Conservation (phyloP, 345 rosid species). For the Carallia pectinifolia region DNA sequence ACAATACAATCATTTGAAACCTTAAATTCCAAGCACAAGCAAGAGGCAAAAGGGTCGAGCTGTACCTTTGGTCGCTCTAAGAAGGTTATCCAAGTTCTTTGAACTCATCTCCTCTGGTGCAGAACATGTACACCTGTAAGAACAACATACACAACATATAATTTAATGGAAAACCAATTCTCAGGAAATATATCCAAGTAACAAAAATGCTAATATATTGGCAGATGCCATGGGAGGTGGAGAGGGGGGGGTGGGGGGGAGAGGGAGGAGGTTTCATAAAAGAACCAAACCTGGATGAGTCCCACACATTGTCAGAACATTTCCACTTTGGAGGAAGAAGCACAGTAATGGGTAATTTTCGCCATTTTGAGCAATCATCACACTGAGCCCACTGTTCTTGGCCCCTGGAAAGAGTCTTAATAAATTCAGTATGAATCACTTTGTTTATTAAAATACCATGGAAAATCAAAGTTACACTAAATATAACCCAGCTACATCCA, state of each 20-base stretch:
- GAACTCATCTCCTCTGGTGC: conserved; percentile 57
- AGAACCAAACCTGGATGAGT: conserved; percentile 49
- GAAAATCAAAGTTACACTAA: no score
- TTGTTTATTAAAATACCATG: no score
- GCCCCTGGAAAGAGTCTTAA: conserved; percentile 37
- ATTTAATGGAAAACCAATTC: background rate
- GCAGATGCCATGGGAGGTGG: no score
- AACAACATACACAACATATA: conserved; percentile 15
- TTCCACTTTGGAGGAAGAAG: conserved; percentile 81
- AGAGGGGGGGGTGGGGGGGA: background rate
- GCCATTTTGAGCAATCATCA: conserved; percentile 84
- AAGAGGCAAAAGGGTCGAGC: background rate
- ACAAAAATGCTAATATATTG: no score
- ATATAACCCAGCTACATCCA: background rate
- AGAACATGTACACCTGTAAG: conserved; percentile 63
- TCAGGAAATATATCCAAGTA: no score
- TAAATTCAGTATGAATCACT: conserved; percentile 9
- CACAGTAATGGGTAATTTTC: conserved; percentile 64
- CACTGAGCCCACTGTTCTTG: conserved; percentile 86
- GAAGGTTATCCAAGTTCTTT: conserved; percentile 60
- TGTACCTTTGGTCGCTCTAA: conserved; percentile 58
- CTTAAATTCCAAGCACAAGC: background rate
- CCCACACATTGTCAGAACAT: conserved; percentile 76
- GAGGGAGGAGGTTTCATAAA: background rate
- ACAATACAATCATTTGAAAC: background rate